These are phyloP conservation scores for Solanum phureja DNA, from an alignment of 257 asterid species.

Conservation along the genomic window DNA sequence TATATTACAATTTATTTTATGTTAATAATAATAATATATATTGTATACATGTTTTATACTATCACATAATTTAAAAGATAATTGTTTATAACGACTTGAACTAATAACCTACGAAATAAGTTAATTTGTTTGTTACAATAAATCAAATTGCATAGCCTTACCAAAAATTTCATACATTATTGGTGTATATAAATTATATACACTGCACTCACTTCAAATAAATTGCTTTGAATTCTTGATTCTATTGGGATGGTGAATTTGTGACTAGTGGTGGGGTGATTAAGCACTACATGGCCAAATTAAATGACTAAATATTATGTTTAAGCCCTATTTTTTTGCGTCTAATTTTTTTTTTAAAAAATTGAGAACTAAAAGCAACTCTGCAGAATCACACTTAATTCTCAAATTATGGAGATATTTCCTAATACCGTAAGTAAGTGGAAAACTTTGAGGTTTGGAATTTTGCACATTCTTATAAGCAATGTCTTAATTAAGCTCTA, in stretches of 20 bases:
- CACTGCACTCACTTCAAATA: neutral
- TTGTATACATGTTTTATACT: no score
- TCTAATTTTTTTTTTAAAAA: neutral
- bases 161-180: fast-evolving
- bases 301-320: neutral
- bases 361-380: neutral
- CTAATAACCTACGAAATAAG: no score
- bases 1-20: no score
- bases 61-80: no score
- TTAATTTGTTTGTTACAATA: no score
- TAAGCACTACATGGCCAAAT: neutral
- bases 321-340: neutral
- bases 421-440: neutral
- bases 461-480: neutral
- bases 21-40: no score
- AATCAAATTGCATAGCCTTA: neutral
- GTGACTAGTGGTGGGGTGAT: neutral
- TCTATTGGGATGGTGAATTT: neutral
- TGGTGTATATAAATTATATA: neutral
- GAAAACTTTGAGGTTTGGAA: neutral
- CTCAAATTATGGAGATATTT: neutral
- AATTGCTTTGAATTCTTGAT: neutral
- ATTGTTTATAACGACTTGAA: no score
- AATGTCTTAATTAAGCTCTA: neutral
- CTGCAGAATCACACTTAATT: neutral